A percentile compares a stretch with the other conserved stretches of the same genome.
Conservation (phyloP, 2,329 filamentous ascomycete species). For the Pezicula rhizophila region DNA sequence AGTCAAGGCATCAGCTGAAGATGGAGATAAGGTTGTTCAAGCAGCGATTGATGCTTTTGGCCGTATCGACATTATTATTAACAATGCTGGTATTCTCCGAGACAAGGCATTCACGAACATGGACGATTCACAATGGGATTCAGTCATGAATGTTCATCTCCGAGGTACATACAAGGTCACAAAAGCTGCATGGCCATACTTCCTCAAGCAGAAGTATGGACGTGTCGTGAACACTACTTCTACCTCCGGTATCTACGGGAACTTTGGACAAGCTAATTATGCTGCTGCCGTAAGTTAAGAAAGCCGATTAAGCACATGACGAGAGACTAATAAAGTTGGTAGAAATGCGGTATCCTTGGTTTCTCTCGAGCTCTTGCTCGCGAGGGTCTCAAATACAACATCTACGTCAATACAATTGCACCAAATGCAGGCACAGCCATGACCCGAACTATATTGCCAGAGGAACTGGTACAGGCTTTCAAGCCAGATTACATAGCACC, state of each 20-base stretch:
- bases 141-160: slow-evolving; percentile 87
- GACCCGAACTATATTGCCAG: slow-evolving; percentile 89
- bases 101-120: slow-evolving; percentile 99
- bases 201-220: slow-evolving; percentile 98
- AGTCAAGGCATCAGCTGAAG: slow-evolving; percentile 88
- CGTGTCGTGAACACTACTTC: slow-evolving; percentile 95
- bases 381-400: slow-evolving; percentile 96
- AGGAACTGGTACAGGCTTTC: slow-evolving; percentile 97
- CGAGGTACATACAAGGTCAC: slow-evolving; percentile 94
- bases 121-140: slow-evolving; percentile 89
- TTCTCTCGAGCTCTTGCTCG: slow-evolving; percentile 89
- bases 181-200: slow-evolving; percentile 95
- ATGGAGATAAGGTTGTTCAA: slow-evolving; percentile 88
- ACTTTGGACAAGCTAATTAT: slow-evolving; percentile 99
- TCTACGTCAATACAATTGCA: slow-evolving; percentile 95
- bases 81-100: slow-evolving; percentile 95
- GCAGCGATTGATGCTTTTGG: slow-evolving; percentile 89
- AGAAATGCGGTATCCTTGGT: slow-evolving; percentile 90
- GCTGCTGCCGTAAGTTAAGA: slow-evolving; percentile 66
- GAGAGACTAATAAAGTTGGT: slow-evolving; percentile 5
- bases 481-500: slow-evolving; percentile 98
- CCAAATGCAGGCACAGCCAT: slow-evolving; percentile 95
- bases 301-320: slow-evolving; percentile 26
- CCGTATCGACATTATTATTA: slow-evolving; percentile 89
- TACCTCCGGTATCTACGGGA: slow-evolving; percentile 96